Base-by-base conservation (phyloP, 192 early-diverging fungal species). In the Paraglomus occultum region DNA sequence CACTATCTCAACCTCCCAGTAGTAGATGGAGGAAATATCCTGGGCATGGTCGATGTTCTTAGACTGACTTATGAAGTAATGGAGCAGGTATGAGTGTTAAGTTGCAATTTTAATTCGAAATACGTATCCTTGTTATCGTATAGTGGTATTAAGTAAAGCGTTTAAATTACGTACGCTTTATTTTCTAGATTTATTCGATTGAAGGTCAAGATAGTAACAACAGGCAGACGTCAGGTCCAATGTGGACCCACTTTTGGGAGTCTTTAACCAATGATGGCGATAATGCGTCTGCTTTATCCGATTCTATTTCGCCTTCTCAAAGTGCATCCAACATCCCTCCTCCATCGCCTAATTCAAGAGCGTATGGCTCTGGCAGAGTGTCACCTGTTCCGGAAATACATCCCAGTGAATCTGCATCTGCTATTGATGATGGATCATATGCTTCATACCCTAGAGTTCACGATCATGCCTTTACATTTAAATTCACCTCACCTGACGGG, bases 1-100 rank as follows among this genome's bases (percentile, higher is more conserved):
- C 90, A 92, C 67, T 94, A 90, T 74, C 84, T 94, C 45, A 91
- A 94, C 73, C 77, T 94, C 63, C 92, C 92, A 1, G 89, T 94
- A 14, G 85, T 92, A 20, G 86, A 88, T 47, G 87, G 85, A n/a
- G 77, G 75, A 31, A 84, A 87, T 71, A 85, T 94, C 58, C 72
- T 92, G 47, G 92, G 92, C 57, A 73, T 94, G 62, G 89, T 93
- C 10, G 91, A 94, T 73, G 91, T 94, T 10, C 82, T 94, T 51
- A 87, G 88, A 67, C 78, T 94, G 68, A 92, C 91, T 54, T 94
- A 92, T 62, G 86, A 88, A 6, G 91, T 88, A 17, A 80, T 94
- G 74, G 91, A 90, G 74, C 90, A 92, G 80, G 88, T 92, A 80
- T 86, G 84, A 74, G 83, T 84, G 8, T 84, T 85, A 70, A 31